Percentiles rank a stretch among this genome's conserved stretches.
Evolutionary conservation across 371 early-diverging fungal species (phyloP).

Genomic region (Apophysomyces sp.): DNA sequence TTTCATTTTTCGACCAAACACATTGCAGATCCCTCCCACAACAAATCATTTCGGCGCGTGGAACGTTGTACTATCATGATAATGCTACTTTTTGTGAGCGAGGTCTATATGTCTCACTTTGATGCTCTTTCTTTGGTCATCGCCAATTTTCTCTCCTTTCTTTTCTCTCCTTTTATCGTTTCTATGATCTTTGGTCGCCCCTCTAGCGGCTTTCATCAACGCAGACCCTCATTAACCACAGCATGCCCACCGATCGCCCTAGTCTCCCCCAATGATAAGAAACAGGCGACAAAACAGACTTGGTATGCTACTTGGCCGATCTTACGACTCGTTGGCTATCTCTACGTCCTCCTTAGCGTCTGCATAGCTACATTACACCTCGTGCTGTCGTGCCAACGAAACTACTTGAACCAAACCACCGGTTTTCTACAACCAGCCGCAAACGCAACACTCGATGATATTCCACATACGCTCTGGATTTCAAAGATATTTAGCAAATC

Average conservation of each 20-base stretch:
- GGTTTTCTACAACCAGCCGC: not conserved
- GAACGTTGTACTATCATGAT: too few relatives aligned
- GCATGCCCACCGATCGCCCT: constrained; percentile 25
- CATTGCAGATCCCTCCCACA: too few relatives aligned
- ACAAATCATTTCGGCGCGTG: too few relatives aligned
- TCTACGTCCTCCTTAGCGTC: constrained; percentile 26
- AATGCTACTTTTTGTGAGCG: too few relatives aligned
- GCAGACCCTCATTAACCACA: constrained; percentile 32
- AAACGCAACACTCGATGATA: constrained; percentile 15
- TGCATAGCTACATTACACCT: constrained; percentile 32
- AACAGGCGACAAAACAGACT: not conserved
- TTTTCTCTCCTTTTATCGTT: too few relatives aligned
- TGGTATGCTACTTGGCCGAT: constrained; percentile 12
- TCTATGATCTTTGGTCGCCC: too few relatives aligned
- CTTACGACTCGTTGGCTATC: constrained; percentile 22
- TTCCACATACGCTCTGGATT: constrained; percentile 19
- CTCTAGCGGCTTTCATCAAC: constrained; percentile 23
- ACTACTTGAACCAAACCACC: not conserved
- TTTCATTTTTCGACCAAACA: too few relatives aligned
- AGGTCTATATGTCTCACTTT: too few relatives aligned
- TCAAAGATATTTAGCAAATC: constrained; percentile 42
- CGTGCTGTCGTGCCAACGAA: constrained; percentile 10
- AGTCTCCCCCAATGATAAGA: not conserved
- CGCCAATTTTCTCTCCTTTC: too few relatives aligned
- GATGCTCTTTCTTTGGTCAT: too few relatives aligned